phyloP scores from a whole-genome alignment of 2,329 filamentous ascomycete genomes.

The Arachnomyces sp. region DNA sequence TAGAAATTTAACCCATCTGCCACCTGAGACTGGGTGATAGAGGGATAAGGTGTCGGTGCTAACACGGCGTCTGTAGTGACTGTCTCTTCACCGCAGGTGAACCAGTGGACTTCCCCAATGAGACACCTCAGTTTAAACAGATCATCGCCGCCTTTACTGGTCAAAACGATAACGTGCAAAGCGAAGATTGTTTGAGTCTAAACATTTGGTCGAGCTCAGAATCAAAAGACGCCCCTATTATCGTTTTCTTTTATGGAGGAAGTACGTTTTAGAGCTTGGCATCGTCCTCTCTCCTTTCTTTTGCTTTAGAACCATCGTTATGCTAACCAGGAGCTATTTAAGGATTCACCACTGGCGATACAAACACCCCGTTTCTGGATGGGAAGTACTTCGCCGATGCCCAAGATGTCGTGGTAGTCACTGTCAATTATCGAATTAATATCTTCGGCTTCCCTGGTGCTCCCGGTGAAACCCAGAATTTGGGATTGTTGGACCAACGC shows the following conservation, averaged over 20 bases:
- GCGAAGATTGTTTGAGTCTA: constrained; percentile 29
- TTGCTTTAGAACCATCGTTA: too few species aligned
- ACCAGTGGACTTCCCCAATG: constrained; percentile 15
- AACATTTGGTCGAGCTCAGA: constrained; percentile 25
- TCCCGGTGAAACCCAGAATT: constrained; percentile 32
- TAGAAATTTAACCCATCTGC: too few species aligned
- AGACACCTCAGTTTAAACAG: constrained; percentile 14
- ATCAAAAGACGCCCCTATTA: constrained; percentile 26
- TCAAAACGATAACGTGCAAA: constrained; percentile 32
- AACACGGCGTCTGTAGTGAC: constrained; percentile 13
- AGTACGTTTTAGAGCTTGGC: constrained; percentile 17
- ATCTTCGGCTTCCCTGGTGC: constrained; percentile 37
- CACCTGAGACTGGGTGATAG: too few species aligned
- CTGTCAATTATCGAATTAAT: constrained; percentile 37
- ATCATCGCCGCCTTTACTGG: constrained; percentile 17
- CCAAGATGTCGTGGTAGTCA: constrained; percentile 36
- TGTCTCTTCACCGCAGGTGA: constrained; percentile 16
- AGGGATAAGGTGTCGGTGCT: background rate
- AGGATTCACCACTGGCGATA: constrained; percentile 31
- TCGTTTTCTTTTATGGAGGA: constrained; percentile 38
- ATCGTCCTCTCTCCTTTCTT: background rate
- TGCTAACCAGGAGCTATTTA: background rate
- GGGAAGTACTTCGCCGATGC: constrained; percentile 29
- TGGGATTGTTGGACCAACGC: constrained; percentile 48
- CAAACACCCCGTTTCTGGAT: constrained; percentile 30